These are phyloP conservation scores for Salix udensis DNA, from an alignment of 345 rosid species.

Conservation along the genomic window DNA sequence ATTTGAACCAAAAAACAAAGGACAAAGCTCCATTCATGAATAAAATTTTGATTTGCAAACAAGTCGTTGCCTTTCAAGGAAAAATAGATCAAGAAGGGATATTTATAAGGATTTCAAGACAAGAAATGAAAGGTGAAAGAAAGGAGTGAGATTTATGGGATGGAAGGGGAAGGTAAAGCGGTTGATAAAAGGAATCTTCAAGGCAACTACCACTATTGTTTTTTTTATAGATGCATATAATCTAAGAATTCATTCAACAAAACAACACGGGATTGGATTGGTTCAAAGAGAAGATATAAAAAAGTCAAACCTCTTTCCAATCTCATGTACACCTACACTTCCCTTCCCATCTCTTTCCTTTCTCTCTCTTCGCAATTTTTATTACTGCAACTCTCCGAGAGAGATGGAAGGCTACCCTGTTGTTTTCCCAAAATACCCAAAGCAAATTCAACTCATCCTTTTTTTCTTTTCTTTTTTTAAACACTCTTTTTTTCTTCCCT, in stretches of 20 bases:
- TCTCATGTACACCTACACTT: constrained; percentile 11
- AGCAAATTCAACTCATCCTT: neutral
- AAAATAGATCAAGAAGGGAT: neutral
- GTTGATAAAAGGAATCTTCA: constrained; percentile 4
- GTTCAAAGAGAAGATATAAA: neutral
- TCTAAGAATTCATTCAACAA: neutral
- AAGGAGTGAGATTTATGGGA: neutral
- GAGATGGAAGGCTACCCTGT: neutral
- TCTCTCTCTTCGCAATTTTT: neutral
- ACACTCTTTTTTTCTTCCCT: too few relatives aligned
- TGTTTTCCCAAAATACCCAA: neutral
- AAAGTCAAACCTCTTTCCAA: constrained; percentile 33
- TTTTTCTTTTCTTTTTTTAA: neutral
- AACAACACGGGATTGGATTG: neutral
- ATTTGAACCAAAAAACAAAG: neutral
- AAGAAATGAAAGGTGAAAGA: neutral
- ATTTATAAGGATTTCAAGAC: neutral
- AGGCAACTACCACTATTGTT: neutral
- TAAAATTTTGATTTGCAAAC: constrained; percentile 1
- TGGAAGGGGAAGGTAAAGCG: neutral
- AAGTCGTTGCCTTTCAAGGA: neutral
- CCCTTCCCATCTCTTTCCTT: neutral
- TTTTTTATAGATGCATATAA: neutral
- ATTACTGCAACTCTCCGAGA: neutral
- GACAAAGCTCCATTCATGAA: neutral